Conservation (phyloP, 805 yeast species). For the Saturnispora halmiae region DNA sequence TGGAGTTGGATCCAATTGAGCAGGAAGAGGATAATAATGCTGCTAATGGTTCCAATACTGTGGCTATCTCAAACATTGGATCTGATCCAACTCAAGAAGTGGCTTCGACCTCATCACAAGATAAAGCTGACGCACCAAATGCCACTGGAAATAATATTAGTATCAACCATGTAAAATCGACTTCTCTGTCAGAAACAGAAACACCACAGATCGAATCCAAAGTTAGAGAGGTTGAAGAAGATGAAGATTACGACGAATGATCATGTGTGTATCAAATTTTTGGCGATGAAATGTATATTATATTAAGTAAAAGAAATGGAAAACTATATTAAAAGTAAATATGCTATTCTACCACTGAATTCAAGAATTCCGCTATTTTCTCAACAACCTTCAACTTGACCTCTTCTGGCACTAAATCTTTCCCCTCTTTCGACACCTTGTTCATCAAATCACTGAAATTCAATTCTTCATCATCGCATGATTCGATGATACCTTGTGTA, state of each 20-base stretch:
- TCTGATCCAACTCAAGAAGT: too few species aligned
- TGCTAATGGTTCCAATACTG: constrained; percentile 4
- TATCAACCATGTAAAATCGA: constrained; percentile 3
- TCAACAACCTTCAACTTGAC: constrained; percentile 52
- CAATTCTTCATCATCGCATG: constrained; percentile 16
- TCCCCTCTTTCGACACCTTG: constrained; percentile 55
- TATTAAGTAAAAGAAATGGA: background rate
- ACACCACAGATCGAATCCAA: constrained; percentile 6
- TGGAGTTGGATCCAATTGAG: constrained; percentile 27
- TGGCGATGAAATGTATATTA: background rate
- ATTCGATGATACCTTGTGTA: constrained; percentile 38
- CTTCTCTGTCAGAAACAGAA: background rate
- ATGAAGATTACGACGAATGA: constrained; percentile 31
- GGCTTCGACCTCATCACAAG: too few species aligned
- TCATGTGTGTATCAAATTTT: too few species aligned
- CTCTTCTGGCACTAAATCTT: constrained; percentile 56
- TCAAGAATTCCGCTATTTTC: constrained; percentile 51
- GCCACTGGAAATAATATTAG: too few species aligned
- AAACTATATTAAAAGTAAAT: background rate
- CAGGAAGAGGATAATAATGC: constrained; percentile 21
- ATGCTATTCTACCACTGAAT: constrained; percentile 35
- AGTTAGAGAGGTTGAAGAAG: constrained; percentile 30
- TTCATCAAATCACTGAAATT: constrained; percentile 46
- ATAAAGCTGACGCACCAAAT: too few species aligned
- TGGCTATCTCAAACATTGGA: too few species aligned